A percentile compares a stretch with the other conserved stretches of the same genome.
These are phyloP conservation scores for Aegilops tauschii DNA, from an alignment of 176 grass and related monocot species.

Conservation along the genomic window DNA sequence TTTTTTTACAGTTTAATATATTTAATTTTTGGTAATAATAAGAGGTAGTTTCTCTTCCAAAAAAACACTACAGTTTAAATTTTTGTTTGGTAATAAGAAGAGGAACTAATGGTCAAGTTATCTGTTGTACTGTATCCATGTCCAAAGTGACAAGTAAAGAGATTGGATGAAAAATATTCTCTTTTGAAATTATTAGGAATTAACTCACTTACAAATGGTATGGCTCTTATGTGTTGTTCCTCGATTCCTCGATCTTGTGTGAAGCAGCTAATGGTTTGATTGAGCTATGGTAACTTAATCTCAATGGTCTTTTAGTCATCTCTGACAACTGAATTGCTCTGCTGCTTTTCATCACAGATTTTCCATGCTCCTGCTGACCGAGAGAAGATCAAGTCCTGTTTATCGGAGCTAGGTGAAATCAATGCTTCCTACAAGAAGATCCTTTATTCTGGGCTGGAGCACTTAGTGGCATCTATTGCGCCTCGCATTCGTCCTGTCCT, in stretches of 20 bases:
- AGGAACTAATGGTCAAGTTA: background rate
- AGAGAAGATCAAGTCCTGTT: slow-evolving; percentile 93
- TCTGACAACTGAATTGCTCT: background rate
- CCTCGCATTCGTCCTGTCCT: slow-evolving; percentile 74
- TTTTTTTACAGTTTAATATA: too few species aligned
- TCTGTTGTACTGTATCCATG: background rate
- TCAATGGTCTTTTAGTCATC: background rate
- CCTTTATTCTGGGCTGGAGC: slow-evolving; percentile 76
- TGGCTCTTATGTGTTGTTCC: background rate
- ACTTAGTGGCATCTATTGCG: slow-evolving; percentile 66
- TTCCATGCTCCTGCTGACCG: slow-evolving; percentile 74
- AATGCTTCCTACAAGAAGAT: slow-evolving; percentile 75
- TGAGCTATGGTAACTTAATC: slow-evolving; percentile 9
- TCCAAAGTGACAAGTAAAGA: background rate
- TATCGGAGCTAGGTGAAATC: slow-evolving; percentile 82
- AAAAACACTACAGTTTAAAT: too few species aligned
- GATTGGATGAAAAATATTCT: background rate
- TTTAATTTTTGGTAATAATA: too few species aligned
- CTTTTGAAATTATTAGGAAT: background rate
- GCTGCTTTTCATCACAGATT: slow-evolving; percentile 53
- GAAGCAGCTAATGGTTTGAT: background rate
- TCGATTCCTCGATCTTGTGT: background rate
- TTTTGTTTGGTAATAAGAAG: too few species aligned
- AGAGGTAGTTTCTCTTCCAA: too few species aligned
- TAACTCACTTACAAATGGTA: background rate